Conservation (phyloP, 768 basidiomycete species). For the Russula abietina region DNA sequence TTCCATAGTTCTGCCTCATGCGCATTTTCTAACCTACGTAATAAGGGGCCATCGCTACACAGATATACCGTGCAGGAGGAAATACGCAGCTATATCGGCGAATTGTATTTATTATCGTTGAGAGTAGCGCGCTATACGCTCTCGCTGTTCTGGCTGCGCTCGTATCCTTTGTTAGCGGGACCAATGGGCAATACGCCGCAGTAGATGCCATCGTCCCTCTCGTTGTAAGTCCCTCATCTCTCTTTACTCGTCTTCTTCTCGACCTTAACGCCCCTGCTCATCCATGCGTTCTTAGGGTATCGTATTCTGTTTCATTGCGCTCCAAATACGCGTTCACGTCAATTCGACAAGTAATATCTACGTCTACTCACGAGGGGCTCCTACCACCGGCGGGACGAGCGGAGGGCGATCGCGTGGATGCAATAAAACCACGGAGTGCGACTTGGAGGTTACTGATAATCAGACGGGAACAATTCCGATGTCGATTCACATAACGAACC, state of each 20-base stretch:
- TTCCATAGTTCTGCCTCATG: neutral
- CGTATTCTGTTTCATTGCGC: conserved; percentile 8
- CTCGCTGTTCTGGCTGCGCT: neutral
- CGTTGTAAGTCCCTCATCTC: neutral
- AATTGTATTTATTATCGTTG: conserved; percentile 2
- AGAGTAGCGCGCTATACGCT: conserved; percentile 12
- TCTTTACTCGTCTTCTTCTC: neutral
- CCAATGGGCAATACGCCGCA: conserved; percentile 2
- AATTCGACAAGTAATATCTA: neutral
- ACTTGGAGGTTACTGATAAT: neutral
- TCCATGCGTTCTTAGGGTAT: neutral
- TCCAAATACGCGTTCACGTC: conserved; percentile 12
- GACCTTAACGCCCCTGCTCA: neutral
- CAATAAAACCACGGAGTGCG: neutral
- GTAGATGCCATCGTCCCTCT: conserved; percentile 12
- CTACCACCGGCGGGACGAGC: neutral
- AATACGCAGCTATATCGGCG: neutral
- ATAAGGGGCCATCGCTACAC: conserved; percentile 13
- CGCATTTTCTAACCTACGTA: neutral
- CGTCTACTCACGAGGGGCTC: neutral
- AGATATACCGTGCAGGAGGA: neutral
- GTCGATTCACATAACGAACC: neutral
- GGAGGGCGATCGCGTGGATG: neutral
- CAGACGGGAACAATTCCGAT: neutral
- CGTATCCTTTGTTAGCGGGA: neutral